Base-by-base conservation (phyloP, 768 basidiomycete genomes). In the Cystobasidium onofrii region DNA sequence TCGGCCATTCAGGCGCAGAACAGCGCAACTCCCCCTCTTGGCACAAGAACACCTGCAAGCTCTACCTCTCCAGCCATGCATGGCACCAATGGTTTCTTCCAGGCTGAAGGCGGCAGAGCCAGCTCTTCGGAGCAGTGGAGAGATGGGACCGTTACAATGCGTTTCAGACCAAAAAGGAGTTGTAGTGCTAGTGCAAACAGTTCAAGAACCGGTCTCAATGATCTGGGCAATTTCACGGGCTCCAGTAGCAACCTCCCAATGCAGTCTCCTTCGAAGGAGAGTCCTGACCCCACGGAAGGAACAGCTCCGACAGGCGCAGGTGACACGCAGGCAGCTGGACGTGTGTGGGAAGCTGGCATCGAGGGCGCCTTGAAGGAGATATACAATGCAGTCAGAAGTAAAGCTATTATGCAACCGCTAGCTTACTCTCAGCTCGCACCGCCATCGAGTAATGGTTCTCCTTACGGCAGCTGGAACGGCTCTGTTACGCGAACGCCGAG, bases 331-430 rank as follows among this genome's bases (percentile, higher is more conserved):
- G 3, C 46, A 3, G 20, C 46, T 17, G 57, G 25, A 25, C 10
- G 54, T 1, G 62, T 43, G 1, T 65, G 75, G 75, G 75, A 76
- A 25, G 1, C 18, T 15, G 93, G 95, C 72, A 88, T 97, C 85
- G 94, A 97, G 81, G 85, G 77, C 73, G 79, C 91, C 75, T 86
- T 99, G 75, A 94, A 92, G 91, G 96, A 99, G 79, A 95, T 99
- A 86, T 99, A 93, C 83, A 86, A 84, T 77, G 88, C 92, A 9
- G 88, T 98, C 82, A 93, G 94, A 43, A 2, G 27, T 18, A 73
- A 75, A 46, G 76, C 78, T 0, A 75, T 78, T 39, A 76, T 75
- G 67, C 78, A 79, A 76, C 69, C 65, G 76, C 52, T 73, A 77
- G 57, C 78, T 78, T 61, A 66, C 33, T 29, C 76, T 71, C 23